phyloP scores from a whole-genome alignment of 306 rosid genomes.

The Fragaria ananassa region DNA sequence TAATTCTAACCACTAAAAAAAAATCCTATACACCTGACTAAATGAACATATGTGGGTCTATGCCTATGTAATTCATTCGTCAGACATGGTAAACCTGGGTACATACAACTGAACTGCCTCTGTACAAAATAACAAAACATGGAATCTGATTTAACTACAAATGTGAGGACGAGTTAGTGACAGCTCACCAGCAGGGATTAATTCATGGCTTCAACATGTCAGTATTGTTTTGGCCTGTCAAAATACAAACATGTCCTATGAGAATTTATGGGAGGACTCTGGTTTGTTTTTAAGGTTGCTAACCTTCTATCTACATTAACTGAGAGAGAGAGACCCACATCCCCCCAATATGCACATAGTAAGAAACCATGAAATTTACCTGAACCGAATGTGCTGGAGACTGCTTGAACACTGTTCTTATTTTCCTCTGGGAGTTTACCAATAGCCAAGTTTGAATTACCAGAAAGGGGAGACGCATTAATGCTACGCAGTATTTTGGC shows the following conservation, averaged over 20 bases:
- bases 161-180: background rate
- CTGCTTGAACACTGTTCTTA: slow-evolving; percentile 38
- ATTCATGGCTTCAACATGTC: slow-evolving; percentile 46
- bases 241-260: slow-evolving; percentile 21
- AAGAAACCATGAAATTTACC: slow-evolving; percentile 44
- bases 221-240: slow-evolving; percentile 55
- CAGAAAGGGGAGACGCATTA: slow-evolving; percentile 35
- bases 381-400: slow-evolving; percentile 40
- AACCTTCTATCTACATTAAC: background rate
- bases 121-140: background rate
- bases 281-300: background rate
- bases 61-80: background rate
- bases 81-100: background rate
- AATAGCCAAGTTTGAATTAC: slow-evolving; percentile 39
- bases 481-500: slow-evolving; percentile 64
- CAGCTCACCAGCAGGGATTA: slow-evolving; percentile 34
- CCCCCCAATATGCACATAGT: background rate
- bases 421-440: slow-evolving; percentile 47
- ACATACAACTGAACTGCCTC: background rate
- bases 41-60: background rate
- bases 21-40: background rate
- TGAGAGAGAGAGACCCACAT: background rate
- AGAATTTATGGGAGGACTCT: slow-evolving; percentile 18
- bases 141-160: background rate
- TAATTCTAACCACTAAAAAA: background rate